Evolutionary conservation across 495 filamentous ascomycete genomes (phyloP).

Genomic region (Aspergillus nanangensis): DNA sequence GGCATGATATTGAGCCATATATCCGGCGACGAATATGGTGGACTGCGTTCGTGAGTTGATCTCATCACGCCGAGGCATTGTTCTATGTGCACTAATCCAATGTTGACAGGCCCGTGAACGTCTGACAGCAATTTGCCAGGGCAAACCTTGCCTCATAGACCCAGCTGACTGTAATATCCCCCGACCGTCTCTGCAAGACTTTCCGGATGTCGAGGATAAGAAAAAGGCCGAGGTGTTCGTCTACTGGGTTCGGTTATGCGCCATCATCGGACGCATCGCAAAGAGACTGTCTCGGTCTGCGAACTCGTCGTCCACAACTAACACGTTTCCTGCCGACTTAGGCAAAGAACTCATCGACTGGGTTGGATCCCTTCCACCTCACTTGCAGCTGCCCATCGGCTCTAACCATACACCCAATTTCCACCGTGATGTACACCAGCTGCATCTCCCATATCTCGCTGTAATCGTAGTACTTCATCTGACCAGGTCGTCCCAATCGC

Average conservation of each 20-base stretch:
- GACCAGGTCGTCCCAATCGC: constrained; percentile 22
- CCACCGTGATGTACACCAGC: constrained; percentile 31
- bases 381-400: constrained; percentile 26
- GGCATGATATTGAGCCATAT: background rate
- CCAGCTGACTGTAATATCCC: constrained; percentile 28
- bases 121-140: constrained; percentile 30
- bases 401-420: constrained; percentile 19
- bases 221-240: constrained; percentile 29
- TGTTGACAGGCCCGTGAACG: constrained; percentile 24
- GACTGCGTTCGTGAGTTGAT: constrained; percentile 24
- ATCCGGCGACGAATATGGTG: constrained; percentile 28
- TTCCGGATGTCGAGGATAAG: constrained; percentile 1
- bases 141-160: constrained; percentile 32
- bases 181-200: constrained; percentile 25
- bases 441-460: constrained; percentile 31
- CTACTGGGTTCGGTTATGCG: constrained; percentile 28
- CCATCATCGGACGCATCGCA: constrained; percentile 27
- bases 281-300: constrained; percentile 20
- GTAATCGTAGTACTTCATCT: constrained; percentile 34
- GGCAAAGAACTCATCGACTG: constrained; percentile 26
- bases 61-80: too few relatives aligned
- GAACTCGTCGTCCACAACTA: background rate
- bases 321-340: constrained; percentile 16
- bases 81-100: background rate
- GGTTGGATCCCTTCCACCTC: constrained; percentile 24